Conservation (phyloP, 257 asterid species). For the Linderniella brevidens region DNA sequence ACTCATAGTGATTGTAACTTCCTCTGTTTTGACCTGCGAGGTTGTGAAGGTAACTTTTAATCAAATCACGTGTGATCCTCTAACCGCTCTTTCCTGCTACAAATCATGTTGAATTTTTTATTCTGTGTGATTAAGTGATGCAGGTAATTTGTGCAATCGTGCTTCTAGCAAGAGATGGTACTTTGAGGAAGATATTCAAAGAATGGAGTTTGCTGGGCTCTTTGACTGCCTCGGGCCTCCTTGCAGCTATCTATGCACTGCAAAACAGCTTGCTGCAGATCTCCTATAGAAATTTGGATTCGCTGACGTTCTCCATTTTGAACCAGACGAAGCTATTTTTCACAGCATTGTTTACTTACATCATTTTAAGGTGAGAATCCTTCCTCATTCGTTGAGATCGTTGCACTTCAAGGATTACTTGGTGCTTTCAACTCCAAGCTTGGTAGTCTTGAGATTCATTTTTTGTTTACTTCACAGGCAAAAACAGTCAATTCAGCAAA, state of each 20-base stretch:
- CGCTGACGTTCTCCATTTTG: slow-evolving; percentile 89
- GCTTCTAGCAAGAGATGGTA: slow-evolving; percentile 73
- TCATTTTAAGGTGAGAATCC: slow-evolving; percentile 70
- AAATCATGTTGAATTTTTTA: slow-evolving; percentile 4
- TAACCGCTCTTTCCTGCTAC: slow-evolving; percentile 5
- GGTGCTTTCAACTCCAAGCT: too few relatives aligned
- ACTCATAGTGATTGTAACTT: slow-evolving; percentile 82
- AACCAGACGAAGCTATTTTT: slow-evolving; percentile 93
- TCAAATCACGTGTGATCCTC: slow-evolving; percentile 4
- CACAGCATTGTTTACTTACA: slow-evolving; percentile 76
- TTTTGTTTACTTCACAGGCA: slow-evolving; percentile 28
- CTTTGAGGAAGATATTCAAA: slow-evolving; percentile 39
- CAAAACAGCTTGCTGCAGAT: slow-evolving; percentile 96
- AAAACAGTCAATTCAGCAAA: slow-evolving; percentile 75
- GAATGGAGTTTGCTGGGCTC: slow-evolving; percentile 81
- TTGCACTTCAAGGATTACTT: too few relatives aligned
- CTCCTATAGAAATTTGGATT: slow-evolving; percentile 80
- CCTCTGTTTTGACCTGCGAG: slow-evolving; percentile 82
- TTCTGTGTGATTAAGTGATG: slow-evolving; percentile 13
- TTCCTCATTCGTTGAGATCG: neutral
- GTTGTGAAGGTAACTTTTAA: slow-evolving; percentile 52
- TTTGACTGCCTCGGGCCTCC: slow-evolving; percentile 89
- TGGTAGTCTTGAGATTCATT: too few relatives aligned
- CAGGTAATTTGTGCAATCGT: slow-evolving; percentile 76
- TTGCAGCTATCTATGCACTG: slow-evolving; percentile 90